Conservation (phyloP, 768 basidiomycete species). For the Boletus edulis region DNA sequence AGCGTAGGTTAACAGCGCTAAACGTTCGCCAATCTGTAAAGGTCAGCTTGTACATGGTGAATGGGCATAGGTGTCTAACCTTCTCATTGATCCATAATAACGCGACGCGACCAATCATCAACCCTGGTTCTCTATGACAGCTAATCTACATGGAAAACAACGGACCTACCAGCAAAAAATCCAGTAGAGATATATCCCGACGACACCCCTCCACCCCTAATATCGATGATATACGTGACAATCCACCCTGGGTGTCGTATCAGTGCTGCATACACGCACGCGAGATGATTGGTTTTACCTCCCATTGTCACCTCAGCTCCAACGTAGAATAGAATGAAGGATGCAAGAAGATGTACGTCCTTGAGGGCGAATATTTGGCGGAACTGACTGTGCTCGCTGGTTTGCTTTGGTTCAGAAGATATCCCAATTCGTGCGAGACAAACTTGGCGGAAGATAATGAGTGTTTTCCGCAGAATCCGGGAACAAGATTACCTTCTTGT, state of each 20-base stretch:
- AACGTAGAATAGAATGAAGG: constrained; percentile 46
- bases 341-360: constrained; percentile 45
- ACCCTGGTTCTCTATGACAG: constrained; percentile 10
- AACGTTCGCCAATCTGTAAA: constrained; percentile 31
- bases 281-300: constrained; percentile 24
- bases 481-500: no score
- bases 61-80: constrained; percentile 6
- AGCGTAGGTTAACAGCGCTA: constrained; percentile 29
- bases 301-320: constrained; percentile 41
- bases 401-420: constrained; percentile 28
- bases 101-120: constrained; percentile 30
- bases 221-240: constrained; percentile 51
- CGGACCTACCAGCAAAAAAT: no score
- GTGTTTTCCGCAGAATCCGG: no score
- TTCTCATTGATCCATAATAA: constrained; percentile 22
- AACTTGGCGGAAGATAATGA: no score
- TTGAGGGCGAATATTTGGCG: constrained; percentile 43
- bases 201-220: constrained; percentile 39
- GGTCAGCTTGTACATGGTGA: not conserved
- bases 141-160: not conserved
- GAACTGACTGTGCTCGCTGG: constrained; percentile 35
- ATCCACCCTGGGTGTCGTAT: constrained; percentile 52
- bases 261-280: not conserved
- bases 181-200: constrained; percentile 43
- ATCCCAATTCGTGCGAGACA: no score